A percentile compares a stretch with the other conserved stretches of the same genome.
Evolutionary conservation across 306 rosid species (phyloP).

Genomic region (Hippophae tibetana): DNA sequence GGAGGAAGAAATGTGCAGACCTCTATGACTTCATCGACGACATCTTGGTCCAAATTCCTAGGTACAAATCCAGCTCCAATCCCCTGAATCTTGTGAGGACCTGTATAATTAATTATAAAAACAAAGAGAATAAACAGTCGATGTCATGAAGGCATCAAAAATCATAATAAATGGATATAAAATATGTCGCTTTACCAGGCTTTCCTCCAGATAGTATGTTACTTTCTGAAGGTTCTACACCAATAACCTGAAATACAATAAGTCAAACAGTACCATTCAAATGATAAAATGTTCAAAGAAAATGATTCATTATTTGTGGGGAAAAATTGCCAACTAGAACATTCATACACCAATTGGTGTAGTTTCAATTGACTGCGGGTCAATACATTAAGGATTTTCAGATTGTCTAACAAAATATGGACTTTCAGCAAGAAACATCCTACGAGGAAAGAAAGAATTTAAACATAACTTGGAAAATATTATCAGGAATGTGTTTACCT

Average conservation of each 20-base stretch:
- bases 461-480: conserved; percentile 5
- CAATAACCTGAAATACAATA: conserved; percentile 56
- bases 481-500: conserved; percentile 36
- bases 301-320: conserved; percentile 6
- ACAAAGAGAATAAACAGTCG: conserved; percentile 12
- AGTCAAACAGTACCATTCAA: conserved; percentile 6
- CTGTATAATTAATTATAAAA: conserved; percentile 35
- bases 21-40: conserved; percentile 80
- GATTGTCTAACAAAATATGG: conserved; percentile 8
- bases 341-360: background rate
- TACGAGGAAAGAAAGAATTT: background rate
- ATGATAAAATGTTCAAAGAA: conserved; percentile 6
- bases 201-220: conserved; percentile 95
- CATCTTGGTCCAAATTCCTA: conserved; percentile 72
- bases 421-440: conserved; percentile 6
- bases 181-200: conserved; percentile 55
- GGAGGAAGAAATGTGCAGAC: conserved; percentile 21
- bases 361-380: conserved; percentile 7
- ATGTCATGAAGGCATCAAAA: background rate
- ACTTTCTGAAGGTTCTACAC: conserved; percentile 88
- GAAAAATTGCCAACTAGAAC: conserved; percentile 8
- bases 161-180: conserved; percentile 11
- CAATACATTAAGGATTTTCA: conserved; percentile 8
- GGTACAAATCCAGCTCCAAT: conserved; percentile 99
- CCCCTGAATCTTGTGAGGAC: conserved; percentile 99